Evolutionary conservation across 2,329 filamentous ascomycete species (phyloP).

Genomic region (Fusarium keratoplasticum): DNA sequence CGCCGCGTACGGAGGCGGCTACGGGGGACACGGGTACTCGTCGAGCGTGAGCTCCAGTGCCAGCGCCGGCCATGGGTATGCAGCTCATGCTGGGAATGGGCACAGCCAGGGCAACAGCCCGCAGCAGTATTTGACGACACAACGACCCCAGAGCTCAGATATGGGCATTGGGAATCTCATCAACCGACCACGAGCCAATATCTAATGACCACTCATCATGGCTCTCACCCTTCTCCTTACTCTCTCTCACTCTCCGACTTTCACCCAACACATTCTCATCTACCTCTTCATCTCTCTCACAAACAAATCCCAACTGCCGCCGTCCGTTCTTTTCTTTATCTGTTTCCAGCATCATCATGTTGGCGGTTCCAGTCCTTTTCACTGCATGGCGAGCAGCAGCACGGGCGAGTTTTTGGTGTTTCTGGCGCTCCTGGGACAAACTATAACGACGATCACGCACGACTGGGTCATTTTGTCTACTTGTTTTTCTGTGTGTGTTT

Average conservation of each 20-base stretch:
- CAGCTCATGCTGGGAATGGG: slow-evolving; percentile 40
- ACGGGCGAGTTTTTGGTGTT: slow-evolving; percentile 27
- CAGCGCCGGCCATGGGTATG: slow-evolving; percentile 51
- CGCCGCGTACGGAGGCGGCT: slow-evolving; percentile 36
- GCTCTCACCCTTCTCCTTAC: neutral
- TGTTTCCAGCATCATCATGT: slow-evolving; percentile 17
- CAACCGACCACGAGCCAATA: slow-evolving; percentile 57
- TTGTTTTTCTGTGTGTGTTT: neutral
- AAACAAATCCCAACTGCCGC: slow-evolving; percentile 15
- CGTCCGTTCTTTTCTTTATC: slow-evolving; percentile 37
- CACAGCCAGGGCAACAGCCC: slow-evolving; percentile 56
- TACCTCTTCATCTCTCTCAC: neutral
- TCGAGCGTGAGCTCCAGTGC: slow-evolving; percentile 65
- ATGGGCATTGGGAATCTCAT: slow-evolving; percentile 72
- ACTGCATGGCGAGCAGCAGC: slow-evolving; percentile 37
- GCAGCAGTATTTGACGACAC: slow-evolving; percentile 55
- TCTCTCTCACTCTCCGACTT: neutral
- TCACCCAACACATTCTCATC: slow-evolving; percentile 1
- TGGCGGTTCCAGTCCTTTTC: slow-evolving; percentile 19
- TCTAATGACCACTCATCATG: slow-evolving; percentile 12
- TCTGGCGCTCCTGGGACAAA: slow-evolving; percentile 24
- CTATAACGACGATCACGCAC: slow-evolving; percentile 40
- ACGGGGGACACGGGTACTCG: slow-evolving; percentile 60
- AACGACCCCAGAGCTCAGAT: slow-evolving; percentile 66
- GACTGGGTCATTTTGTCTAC: slow-evolving; percentile 5